Evolutionary conservation across 1,139 yeast genomes (phyloP).

Genomic region (Pichia sp.): DNA sequence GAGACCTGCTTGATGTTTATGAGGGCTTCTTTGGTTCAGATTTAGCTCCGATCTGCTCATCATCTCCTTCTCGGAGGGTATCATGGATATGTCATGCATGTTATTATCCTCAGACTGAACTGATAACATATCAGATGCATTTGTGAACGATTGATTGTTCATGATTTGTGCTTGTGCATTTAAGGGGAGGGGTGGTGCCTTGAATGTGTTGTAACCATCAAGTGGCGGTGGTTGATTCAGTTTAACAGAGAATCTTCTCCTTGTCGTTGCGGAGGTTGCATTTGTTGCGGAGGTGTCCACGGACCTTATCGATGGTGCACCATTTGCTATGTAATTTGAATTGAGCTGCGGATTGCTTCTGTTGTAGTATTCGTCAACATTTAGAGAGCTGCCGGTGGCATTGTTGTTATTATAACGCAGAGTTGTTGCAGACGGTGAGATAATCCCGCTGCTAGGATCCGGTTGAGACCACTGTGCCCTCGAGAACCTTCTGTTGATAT

Average conservation of each 20-base stretch:
- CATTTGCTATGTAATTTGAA: conserved; percentile 2
- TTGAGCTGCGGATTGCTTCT: neutral
- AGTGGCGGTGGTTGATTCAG: conserved; percentile 10
- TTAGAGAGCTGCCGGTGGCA: conserved; percentile 2
- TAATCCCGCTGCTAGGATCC: neutral
- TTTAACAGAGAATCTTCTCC: conserved; percentile 15
- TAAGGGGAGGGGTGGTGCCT: conserved; percentile 9
- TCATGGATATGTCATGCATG: too few relatives aligned
- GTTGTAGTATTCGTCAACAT: conserved; percentile 7
- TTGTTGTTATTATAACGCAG: neutral
- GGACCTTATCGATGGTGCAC: conserved; percentile 9
- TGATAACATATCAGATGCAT: too few relatives aligned
- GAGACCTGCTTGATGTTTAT: conserved; percentile 3
- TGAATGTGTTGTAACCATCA: conserved; percentile 1
- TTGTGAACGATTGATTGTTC: conserved; percentile 1
- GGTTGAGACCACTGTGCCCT: conserved; percentile 4
- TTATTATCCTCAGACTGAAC: too few relatives aligned
- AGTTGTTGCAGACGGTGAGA: neutral
- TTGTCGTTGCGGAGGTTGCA: conserved; percentile 9
- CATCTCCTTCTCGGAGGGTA: too few relatives aligned
- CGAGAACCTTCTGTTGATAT: conserved; percentile 3
- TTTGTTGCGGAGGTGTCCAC: conserved; percentile 6
- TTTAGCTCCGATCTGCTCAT: too few relatives aligned
- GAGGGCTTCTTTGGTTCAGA: neutral
- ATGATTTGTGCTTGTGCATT: conserved; percentile 10